phyloP scores from a whole-genome alignment of 495 filamentous ascomycete genomes.

The Podospora pseudopauciseta region DNA sequence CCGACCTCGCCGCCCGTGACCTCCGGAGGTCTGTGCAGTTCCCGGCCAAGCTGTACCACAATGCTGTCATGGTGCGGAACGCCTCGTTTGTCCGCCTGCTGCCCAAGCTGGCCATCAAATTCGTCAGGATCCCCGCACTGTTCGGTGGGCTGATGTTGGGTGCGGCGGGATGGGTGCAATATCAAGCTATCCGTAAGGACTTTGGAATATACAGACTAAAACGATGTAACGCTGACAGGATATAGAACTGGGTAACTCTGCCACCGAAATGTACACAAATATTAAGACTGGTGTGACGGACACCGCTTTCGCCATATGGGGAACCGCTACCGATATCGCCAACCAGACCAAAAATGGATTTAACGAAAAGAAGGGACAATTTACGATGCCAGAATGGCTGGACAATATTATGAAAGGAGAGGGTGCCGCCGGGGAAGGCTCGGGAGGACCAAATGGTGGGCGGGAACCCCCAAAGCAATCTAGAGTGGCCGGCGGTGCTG shows the following conservation, averaged over 20 bases:
- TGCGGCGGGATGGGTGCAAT: conserved; percentile 86
- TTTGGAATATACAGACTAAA: conserved; percentile 3
- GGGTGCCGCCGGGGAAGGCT: conserved; percentile 42
- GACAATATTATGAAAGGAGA: conserved; percentile 64
- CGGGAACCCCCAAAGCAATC: conserved; percentile 58
- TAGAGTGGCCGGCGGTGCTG: conserved; percentile 54
- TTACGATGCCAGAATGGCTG: conserved; percentile 83
- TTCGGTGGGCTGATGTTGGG: conserved; percentile 86
- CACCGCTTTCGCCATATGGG: conserved; percentile 63
- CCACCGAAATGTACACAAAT: conserved; percentile 69
- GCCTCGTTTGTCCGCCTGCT: conserved; percentile 82
- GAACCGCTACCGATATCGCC: conserved; percentile 66
- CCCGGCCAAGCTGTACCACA: conserved; percentile 73
- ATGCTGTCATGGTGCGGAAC: conserved; percentile 77
- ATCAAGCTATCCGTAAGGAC: conserved; percentile 83
- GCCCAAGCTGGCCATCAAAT: conserved; percentile 85
- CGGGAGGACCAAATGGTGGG: conserved; percentile 41
- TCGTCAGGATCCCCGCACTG: conserved; percentile 80
- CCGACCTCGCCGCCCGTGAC: conserved; percentile 58
- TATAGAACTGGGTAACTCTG: conserved; percentile 84
- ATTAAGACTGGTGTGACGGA: conserved; percentile 64
- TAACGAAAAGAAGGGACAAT: conserved; percentile 74
- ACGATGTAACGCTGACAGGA: conserved; percentile 19
- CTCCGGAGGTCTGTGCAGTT: conserved; percentile 66
- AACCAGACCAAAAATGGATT: conserved; percentile 76